These are phyloP conservation scores for Papiliotrema terrestris DNA, from an alignment of 1,284 basidiomycete species.

Conservation along the genomic window DNA sequence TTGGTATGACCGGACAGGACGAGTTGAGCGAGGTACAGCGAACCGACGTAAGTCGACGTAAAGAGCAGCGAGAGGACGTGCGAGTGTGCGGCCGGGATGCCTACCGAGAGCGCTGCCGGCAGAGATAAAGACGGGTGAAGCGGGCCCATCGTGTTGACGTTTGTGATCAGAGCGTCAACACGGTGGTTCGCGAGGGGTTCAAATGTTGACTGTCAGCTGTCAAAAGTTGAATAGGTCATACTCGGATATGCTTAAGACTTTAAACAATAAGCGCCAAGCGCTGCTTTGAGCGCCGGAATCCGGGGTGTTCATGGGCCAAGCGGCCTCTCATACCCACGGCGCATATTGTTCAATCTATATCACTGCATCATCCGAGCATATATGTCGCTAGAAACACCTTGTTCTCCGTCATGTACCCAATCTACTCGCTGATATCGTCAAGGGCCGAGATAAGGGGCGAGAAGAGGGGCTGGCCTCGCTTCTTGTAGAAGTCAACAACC, in stretches of 20 bases:
- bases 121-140: constrained; percentile 22
- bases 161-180: no score
- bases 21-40: constrained; percentile 49
- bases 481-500: constrained; percentile 82
- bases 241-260: no score
- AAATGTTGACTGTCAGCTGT: no score
- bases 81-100: constrained; percentile 26
- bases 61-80: constrained; percentile 41
- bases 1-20: not conserved
- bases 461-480: constrained; percentile 66
- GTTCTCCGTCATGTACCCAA: not conserved
- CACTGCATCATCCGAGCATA: not conserved
- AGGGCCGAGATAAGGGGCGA: constrained; percentile 65
- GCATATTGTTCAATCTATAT: not conserved
- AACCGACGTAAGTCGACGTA: constrained; percentile 51
- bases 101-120: constrained; percentile 16
- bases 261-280: no score
- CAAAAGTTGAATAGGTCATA: no score
- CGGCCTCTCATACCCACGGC: no score
- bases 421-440: constrained; percentile 35
- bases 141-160: not conserved
- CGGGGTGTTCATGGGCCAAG: no score
- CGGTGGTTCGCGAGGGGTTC: no score
- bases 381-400: no score
- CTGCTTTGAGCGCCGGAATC: no score